phyloP scores from a whole-genome alignment of 176 grass and related monocot genomes.

The Oryza meridionalis region DNA sequence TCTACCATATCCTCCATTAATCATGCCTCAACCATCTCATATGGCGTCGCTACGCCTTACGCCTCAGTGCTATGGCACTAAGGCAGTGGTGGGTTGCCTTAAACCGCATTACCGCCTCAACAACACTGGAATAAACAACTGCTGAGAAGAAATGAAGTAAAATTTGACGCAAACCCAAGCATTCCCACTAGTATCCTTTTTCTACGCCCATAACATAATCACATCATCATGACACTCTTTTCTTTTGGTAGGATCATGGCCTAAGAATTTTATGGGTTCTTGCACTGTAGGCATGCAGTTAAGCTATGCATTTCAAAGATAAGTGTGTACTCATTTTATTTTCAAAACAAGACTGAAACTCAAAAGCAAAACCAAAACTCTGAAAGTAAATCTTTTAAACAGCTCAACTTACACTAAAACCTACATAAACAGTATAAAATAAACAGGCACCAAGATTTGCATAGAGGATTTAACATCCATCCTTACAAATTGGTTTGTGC shows the following conservation, averaged over 20 bases:
- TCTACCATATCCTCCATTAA: too few relatives aligned
- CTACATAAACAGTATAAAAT: not conserved
- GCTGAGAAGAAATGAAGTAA: not conserved
- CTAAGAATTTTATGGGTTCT: not conserved
- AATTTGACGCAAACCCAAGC: not conserved
- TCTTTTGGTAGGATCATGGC: not conserved
- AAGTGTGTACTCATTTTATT: not conserved
- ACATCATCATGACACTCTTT: not conserved
- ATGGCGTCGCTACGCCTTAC: too few relatives aligned
- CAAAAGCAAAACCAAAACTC: not conserved
- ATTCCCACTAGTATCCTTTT: not conserved
- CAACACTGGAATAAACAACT: too few relatives aligned
- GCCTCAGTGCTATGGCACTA: too few relatives aligned
- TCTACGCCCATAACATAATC: not conserved
- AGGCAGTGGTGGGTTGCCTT: too few relatives aligned
- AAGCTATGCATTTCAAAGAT: constrained; percentile 13
- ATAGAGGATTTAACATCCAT: not conserved
- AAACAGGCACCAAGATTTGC: not conserved
- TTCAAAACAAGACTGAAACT: constrained; percentile 10
- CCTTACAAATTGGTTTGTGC: not conserved
- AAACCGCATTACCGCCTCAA: too few relatives aligned
- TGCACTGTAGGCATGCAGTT: not conserved
- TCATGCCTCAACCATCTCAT: too few relatives aligned
- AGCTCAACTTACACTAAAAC: not conserved
- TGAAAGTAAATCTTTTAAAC: not conserved